These are phyloP conservation scores for Aegilops umbellulata DNA, from an alignment of 176 grass and related monocot genomes.

Conservation along the genomic window DNA sequence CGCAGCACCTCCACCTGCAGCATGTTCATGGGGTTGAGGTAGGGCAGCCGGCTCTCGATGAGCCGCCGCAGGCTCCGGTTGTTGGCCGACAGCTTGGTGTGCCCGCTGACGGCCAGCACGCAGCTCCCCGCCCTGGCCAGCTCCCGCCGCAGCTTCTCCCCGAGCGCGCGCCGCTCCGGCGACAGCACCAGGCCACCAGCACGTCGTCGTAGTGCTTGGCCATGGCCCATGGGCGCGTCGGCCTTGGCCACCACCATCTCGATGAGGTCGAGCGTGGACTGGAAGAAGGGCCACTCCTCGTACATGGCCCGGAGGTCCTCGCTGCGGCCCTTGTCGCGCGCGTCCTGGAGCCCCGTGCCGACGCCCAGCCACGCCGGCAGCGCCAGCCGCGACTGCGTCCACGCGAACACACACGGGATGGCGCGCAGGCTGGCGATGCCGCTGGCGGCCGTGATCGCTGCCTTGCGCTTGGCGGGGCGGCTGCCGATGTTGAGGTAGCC, in stretches of 20 bases:
- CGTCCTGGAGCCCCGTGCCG: conserved; percentile 61
- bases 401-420: conserved; percentile 93
- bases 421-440: conserved; percentile 76
- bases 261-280: conserved; percentile 83
- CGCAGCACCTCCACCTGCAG: conserved; percentile 86
- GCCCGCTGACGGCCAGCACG: conserved; percentile 73
- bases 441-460: not conserved
- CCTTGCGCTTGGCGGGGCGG: conserved; percentile 55
- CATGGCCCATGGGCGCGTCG: conserved; percentile 60
- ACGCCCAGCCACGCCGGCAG: conserved; percentile 88
- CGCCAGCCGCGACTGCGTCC: conserved; percentile 92
- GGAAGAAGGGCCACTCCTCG: conserved; percentile 89
- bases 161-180: conserved; percentile 29
- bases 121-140: conserved; percentile 51
- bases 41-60: conserved; percentile 75
- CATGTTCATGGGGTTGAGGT: conserved; percentile 87
- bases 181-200: conserved; percentile 56
- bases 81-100: conserved; percentile 69
- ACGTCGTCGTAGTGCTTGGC: conserved; percentile 73
- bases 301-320: conserved; percentile 75
- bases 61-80: conserved; percentile 64
- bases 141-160: conserved; percentile 41
- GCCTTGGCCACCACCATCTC: conserved; percentile 96
- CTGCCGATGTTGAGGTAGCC: conserved; percentile 88
- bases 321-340: conserved; percentile 55